Conservation (phyloP, 1,284 basidiomycete genomes). For the Heterobasidion occidentale region DNA sequence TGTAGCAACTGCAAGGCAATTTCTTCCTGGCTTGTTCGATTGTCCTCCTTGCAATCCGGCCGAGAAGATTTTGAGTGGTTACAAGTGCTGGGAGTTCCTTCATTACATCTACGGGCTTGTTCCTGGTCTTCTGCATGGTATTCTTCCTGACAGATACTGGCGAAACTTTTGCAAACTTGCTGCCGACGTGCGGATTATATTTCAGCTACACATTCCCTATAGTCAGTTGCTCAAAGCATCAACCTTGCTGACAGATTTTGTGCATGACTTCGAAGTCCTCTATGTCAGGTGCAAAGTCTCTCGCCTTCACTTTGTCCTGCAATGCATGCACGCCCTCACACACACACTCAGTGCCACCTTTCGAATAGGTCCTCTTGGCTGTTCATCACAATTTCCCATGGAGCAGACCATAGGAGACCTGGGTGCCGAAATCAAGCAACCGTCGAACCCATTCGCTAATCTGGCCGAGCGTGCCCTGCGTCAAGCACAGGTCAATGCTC, state of each 20-base stretch:
- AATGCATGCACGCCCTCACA: constrained; percentile 13
- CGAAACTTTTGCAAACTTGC: constrained; percentile 15
- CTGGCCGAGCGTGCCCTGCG: constrained; percentile 12
- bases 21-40: constrained; percentile 21
- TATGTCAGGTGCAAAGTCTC: constrained; percentile 13
- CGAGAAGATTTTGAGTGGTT: constrained; percentile 22
- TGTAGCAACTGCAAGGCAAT: constrained; percentile 10
- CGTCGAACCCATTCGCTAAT: constrained; percentile 16
- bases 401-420: constrained; percentile 20
- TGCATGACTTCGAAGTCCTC: constrained; percentile 14
- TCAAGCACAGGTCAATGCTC: constrained; percentile 13
- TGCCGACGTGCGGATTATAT: constrained; percentile 6
- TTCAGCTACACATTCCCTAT: constrained; percentile 6
- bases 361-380: constrained; percentile 13
- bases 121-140: constrained; percentile 13
- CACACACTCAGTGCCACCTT: constrained; percentile 12
- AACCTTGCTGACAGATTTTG: constrained; percentile 8
- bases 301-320: constrained; percentile 18
- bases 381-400: constrained; percentile 16
- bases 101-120: constrained; percentile 14
- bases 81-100: constrained; percentile 22
- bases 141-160: constrained; percentile 11
- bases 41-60: constrained; percentile 20
- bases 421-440: constrained; percentile 15
- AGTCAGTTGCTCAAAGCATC: constrained; percentile 5